Conservation (phyloP, 1,139 yeast species). For the Scheffersomyces cryptocercus region DNA sequence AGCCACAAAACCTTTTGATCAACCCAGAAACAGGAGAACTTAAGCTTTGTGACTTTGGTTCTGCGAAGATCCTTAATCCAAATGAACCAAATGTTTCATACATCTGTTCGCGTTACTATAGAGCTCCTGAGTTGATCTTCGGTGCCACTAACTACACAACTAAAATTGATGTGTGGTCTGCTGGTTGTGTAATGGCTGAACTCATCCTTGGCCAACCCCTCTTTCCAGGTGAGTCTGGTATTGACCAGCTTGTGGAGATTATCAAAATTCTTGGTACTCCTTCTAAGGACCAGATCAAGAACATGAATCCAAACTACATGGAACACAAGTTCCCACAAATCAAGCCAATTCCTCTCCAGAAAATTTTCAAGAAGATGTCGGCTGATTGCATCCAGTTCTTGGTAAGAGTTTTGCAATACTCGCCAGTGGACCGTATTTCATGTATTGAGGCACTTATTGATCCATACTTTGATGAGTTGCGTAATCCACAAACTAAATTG, state of each 20-base stretch:
- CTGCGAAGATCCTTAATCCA: slow-evolving; percentile 90
- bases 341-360: slow-evolving; percentile 85
- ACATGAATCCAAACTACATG: slow-evolving; percentile 97
- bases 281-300: slow-evolving; percentile 83
- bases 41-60: slow-evolving; percentile 96
- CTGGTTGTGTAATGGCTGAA: slow-evolving; percentile 98
- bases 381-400: slow-evolving; percentile 66
- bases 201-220: slow-evolving; percentile 91
- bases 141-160: slow-evolving; percentile 95
- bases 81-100: slow-evolving; percentile 93
- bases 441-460: slow-evolving; percentile 71
- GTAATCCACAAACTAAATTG: slow-evolving; percentile 52
- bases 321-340: slow-evolving; percentile 97
- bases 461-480: slow-evolving; percentile 76
- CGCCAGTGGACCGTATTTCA: slow-evolving; percentile 69
- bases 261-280: slow-evolving; percentile 97
- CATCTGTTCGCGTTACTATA: slow-evolving; percentile 92
- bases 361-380: slow-evolving; percentile 72
- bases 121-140: slow-evolving; percentile 92
- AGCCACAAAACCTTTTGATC: slow-evolving; percentile 90
- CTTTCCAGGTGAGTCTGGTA: slow-evolving; percentile 97
- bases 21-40: slow-evolving; percentile 83
- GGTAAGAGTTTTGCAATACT: slow-evolving; percentile 64
- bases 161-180: slow-evolving; percentile 96
- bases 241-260: slow-evolving; percentile 95